A percentile compares a stretch with the other conserved stretches of the same genome.
phyloP scores from a whole-genome alignment of 306 rosid genomes.

The Cucurbita ficifolia region DNA sequence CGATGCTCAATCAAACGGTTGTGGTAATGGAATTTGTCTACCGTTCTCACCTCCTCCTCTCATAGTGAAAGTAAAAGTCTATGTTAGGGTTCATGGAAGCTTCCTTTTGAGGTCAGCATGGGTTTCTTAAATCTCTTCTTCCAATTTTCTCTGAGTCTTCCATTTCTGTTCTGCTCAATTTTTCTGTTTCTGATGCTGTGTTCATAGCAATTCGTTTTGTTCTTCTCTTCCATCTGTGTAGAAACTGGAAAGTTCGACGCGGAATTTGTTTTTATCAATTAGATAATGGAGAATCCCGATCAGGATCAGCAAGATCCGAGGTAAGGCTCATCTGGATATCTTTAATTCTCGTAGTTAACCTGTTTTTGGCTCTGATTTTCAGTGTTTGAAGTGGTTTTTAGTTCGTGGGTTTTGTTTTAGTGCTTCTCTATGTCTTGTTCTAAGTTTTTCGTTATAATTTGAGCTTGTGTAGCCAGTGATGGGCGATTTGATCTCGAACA shows the following conservation, averaged over 20 bases:
- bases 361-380: too few species aligned
- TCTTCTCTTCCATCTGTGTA: slow-evolving; percentile 1
- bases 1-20: neutral
- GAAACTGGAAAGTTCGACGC: slow-evolving; percentile 14
- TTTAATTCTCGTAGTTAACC: neutral
- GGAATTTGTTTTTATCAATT: slow-evolving; percentile 3
- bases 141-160: neutral
- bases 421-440: too few species aligned
- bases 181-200: neutral
- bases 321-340: slow-evolving; percentile 25
- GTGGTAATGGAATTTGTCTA: slow-evolving; percentile 5
- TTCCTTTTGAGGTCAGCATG: slow-evolving; percentile 4
- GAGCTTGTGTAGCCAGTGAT: neutral
- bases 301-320: slow-evolving; percentile 54
- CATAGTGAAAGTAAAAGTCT: slow-evolving; percentile 13
- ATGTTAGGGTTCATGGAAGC: slow-evolving; percentile 24
- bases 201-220: too few species aligned
- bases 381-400: too few species aligned
- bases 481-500: neutral
- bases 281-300: slow-evolving; percentile 30
- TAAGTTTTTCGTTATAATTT: neutral
- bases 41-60: slow-evolving; percentile 11
- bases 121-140: neutral
- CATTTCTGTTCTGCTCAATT: slow-evolving; percentile 11
- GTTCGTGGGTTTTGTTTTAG: too few species aligned